A percentile compares a stretch with the other conserved stretches of the same genome.
These are phyloP conservation scores for Saprolegnia parasitica DNA, from an alignment of 352 stramenopile genomes.

Conservation along the genomic window DNA sequence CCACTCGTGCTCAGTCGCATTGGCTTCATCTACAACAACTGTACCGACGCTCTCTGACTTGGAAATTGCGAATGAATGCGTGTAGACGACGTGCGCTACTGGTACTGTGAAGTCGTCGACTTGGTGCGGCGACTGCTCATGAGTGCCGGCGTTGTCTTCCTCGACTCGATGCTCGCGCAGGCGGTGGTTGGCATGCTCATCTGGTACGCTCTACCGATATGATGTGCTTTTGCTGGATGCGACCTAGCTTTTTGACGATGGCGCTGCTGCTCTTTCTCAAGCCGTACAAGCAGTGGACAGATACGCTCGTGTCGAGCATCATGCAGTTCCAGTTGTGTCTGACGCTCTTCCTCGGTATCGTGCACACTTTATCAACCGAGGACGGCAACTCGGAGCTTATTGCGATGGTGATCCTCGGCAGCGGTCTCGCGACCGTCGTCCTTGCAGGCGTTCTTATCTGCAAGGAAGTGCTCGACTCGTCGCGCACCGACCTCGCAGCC, in stretches of 20 bases:
- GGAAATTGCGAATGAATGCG: neutral
- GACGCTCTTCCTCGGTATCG: slow-evolving; percentile 70
- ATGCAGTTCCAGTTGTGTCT: slow-evolving; percentile 74
- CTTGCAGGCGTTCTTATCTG: slow-evolving; percentile 1
- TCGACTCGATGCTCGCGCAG: slow-evolving; percentile 64
- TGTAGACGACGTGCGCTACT: slow-evolving; percentile 55
- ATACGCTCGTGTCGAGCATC: slow-evolving; percentile 69
- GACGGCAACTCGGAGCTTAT: neutral
- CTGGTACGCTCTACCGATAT: slow-evolving; percentile 34
- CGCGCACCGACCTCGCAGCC: neutral
- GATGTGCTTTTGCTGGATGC: neutral
- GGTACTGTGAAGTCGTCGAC: slow-evolving; percentile 78
- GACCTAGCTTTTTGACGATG: slow-evolving; percentile 52
- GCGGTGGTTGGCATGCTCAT: slow-evolving; percentile 59
- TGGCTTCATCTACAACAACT: slow-evolving; percentile 76
- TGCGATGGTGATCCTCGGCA: neutral
- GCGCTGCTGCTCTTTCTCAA: slow-evolving; percentile 76
- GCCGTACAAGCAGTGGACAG: slow-evolving; percentile 60
- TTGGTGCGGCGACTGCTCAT: slow-evolving; percentile 72
- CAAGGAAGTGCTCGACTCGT: slow-evolving; percentile 9
- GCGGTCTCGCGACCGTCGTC: neutral
- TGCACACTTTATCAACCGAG: slow-evolving; percentile 16
- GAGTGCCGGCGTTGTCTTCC: slow-evolving; percentile 64
- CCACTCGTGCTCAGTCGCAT: slow-evolving; percentile 60
- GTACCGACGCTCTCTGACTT: slow-evolving; percentile 32